Base-by-base conservation (phyloP, 2,329 filamentous ascomycete species). In the Diaporthe velutina region DNA sequence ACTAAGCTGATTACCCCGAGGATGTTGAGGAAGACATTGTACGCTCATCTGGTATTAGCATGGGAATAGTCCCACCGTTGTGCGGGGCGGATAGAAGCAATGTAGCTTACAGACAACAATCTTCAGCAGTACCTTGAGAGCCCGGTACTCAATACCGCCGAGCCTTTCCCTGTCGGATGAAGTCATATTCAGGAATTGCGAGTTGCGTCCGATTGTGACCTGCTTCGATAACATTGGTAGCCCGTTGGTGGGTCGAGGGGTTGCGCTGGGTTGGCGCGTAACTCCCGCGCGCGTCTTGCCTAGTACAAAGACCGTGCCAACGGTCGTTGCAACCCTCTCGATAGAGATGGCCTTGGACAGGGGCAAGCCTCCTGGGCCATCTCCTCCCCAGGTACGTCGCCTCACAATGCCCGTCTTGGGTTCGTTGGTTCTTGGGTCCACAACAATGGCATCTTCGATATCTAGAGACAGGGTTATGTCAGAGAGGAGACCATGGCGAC, bases 121-220 rank as follows among this genome's bases (percentile, higher is more conserved):
- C 76, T 88, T 88, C 22, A 89, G 77, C 17, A 90, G 78, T 1
- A 89, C 76, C 77, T 86, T 67, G 10, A 90, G 79, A 42, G 84
- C 86, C 0, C 86, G 84, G 57, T 90, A 90, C 78, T 89, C 88
- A 48, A 89, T 86, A 0, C 88, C 88, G 1, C 88, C 88, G 0
- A 90, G 80, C n/a, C 82, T 80, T 73, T 88, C 85, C 7, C 84
- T 80, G 58, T 86, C 85, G 25, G 83, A 77, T 0, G 80, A 79
- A 0, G 83, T 83, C 75, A 67, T 25, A 22, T 67, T 67, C 17
- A 67, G n/a, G 42, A 89, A 88, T 35, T 83, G 79, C 0, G 85
- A 87, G 74, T 88, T 88, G 2, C 85, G 81, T 0, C 86, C 86
- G 7, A 88, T 76, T n/a, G 61, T 67, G 0, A 83, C 84, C 48